Base-by-base conservation (phyloP, 2,329 filamentous ascomycete species). In the Fusarium sp. region DNA sequence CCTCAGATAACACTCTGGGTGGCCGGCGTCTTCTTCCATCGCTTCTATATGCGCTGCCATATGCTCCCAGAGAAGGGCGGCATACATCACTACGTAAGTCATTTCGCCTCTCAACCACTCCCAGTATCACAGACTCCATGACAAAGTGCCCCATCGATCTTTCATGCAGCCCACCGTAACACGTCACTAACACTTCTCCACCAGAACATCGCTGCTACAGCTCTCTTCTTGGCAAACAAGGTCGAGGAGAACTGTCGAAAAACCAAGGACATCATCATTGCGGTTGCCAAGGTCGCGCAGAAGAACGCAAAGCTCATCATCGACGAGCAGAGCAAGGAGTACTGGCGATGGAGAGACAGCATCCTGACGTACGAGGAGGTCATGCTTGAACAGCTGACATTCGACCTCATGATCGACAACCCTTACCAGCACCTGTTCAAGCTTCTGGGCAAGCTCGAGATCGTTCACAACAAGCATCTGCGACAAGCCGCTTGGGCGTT, bases 271-370 rank as follows among this genome's bases (percentile, higher is more conserved):
- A 88, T 99, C 69, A 96, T 99, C 74, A 92, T 98, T 35, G 94
- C 95, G 1, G 96, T 97, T 77, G 96, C 95, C 69, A 94, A 96
- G 74, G 94, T 98, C 22, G 96, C 96, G 31, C 95, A 98, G 82
- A 98, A 99, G 85, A 96, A 98, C 76, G 88, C 94, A 2, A 93
- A 94, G 77, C 89, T 98, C 67, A 87, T 96, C 62, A 94, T 98
- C 61, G 96, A 99, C 80, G 96, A 98, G 83, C 95, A 98, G 82
- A 97, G 93, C 75, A 98, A 98, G 80, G 96, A 99, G 80, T 99
- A 96, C 81, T 99, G 96, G 96, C 91, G 93, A 79, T 99, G 96
- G 96, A 91, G 95, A 70, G 96, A 99, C 80, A 96, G 93, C 67
- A 97, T 99, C 66, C 86, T 98, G 16, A 92, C 93, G 74, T 94